phyloP scores from a whole-genome alignment of 2,329 filamentous ascomycete genomes.

The Botrytis fabae region DNA sequence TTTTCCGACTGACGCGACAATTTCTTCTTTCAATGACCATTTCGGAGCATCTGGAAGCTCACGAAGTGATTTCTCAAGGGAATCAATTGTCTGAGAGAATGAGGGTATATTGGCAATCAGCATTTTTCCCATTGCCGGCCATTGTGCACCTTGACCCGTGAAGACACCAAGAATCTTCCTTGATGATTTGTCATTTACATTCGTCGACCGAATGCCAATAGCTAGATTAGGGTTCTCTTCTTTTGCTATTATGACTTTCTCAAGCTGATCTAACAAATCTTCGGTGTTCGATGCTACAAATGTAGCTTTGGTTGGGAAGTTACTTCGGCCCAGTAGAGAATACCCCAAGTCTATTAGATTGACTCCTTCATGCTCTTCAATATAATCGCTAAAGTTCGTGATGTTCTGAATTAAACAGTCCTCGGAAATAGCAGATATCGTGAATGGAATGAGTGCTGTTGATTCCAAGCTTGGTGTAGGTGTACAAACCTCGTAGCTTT shows the following conservation, averaged over 20 bases:
- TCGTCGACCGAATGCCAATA: not conserved
- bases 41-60: constrained; percentile 32
- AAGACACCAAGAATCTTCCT: constrained; percentile 27
- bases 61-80: constrained; percentile 33
- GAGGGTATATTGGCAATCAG: constrained; percentile 23
- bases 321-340: constrained; percentile 22
- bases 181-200: not conserved
- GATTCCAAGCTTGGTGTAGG: constrained; percentile 31
- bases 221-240: constrained; percentile 9
- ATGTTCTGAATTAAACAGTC: constrained; percentile 21
- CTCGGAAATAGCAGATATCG: constrained; percentile 29
- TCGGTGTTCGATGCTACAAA: constrained; percentile 21
- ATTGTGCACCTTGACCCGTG: constrained; percentile 34
- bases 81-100: constrained; percentile 22
- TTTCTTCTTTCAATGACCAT: constrained; percentile 27
- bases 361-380: not conserved
- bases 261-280: constrained; percentile 22
- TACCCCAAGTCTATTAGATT: constrained; percentile 20
- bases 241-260: constrained; percentile 8
- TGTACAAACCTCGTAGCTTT: constrained; percentile 38
- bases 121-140: constrained; percentile 26
- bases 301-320: constrained; percentile 23
- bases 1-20: constrained; percentile 31
- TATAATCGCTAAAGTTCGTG: constrained; percentile 3
- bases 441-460: constrained; percentile 23